phyloP scores from a whole-genome alignment of 148 eudicot species.

The Fagopyrum tataricum region DNA sequence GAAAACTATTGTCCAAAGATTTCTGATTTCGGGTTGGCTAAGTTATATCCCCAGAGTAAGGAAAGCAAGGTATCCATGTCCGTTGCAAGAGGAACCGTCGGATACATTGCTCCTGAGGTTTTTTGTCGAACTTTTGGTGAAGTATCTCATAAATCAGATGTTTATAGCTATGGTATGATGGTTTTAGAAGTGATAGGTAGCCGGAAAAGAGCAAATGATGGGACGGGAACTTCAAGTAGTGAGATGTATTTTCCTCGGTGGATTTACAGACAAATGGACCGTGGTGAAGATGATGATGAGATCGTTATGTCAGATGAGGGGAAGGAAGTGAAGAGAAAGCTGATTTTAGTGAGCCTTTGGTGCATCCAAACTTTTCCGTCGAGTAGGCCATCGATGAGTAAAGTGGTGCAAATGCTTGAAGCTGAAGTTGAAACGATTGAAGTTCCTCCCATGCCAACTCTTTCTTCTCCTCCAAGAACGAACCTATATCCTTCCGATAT shows the following conservation, averaged over 20 bases:
- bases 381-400: slow-evolving; percentile 24
- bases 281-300: slow-evolving; percentile 6
- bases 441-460: slow-evolving; percentile 23
- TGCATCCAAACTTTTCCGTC: slow-evolving; percentile 29
- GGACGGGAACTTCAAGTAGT: too few relatives aligned
- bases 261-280: slow-evolving; percentile 27
- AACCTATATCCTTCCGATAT: neutral
- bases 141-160: too few relatives aligned
- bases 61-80: slow-evolving; percentile 19
- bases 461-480: slow-evolving; percentile 16
- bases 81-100: neutral
- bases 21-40: slow-evolving; percentile 27
- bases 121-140: too few relatives aligned
- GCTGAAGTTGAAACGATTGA: slow-evolving; percentile 21
- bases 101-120: too few relatives aligned
- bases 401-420: slow-evolving; percentile 37
- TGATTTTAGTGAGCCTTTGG: too few relatives aligned
- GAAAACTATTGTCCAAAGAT: slow-evolving; percentile 25
- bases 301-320: slow-evolving; percentile 11
- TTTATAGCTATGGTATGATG: too few relatives aligned
- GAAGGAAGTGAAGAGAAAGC: slow-evolving; percentile 19
- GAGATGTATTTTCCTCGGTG: neutral
- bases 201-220: slow-evolving; percentile 12
- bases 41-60: slow-evolving; percentile 10
- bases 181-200: neutral